Conservation (phyloP, 139 green algal species). For the Protoeuglena noctilucae region DNA sequence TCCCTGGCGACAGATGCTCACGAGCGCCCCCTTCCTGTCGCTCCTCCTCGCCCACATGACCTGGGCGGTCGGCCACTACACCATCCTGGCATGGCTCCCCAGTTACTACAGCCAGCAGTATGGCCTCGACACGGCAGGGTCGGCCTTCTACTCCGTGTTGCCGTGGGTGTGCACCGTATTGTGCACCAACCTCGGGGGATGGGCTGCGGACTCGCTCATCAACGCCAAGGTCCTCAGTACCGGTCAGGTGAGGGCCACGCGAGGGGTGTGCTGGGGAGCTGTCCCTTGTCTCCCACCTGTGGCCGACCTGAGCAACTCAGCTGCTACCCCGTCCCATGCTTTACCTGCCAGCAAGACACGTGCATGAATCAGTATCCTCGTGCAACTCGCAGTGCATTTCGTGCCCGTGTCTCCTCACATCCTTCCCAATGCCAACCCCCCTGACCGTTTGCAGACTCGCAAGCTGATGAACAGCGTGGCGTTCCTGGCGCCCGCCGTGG, state of each 20-base stretch:
- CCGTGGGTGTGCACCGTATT: slow-evolving; percentile 44
- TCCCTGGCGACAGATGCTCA: slow-evolving; percentile 31
- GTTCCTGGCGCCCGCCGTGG: slow-evolving; percentile 34
- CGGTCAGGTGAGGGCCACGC: not conserved
- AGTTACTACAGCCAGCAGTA: slow-evolving; percentile 50
- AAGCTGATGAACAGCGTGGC: slow-evolving; percentile 51
- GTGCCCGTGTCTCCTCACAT: too few relatives aligned
- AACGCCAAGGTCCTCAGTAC: too few relatives aligned
- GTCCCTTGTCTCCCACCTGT: too few relatives aligned
- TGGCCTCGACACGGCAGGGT: slow-evolving; percentile 32
- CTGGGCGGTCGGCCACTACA: slow-evolving; percentile 28
- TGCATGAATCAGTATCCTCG: too few relatives aligned
- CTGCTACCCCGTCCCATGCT: too few relatives aligned
- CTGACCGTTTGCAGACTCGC: too few relatives aligned
- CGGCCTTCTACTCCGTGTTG: slow-evolving; percentile 34
- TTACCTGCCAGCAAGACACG: too few relatives aligned
- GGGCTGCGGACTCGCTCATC: slow-evolving; percentile 40
- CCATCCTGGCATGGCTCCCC: slow-evolving; percentile 47
- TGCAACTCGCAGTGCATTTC: too few relatives aligned
- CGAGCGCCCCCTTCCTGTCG: slow-evolving; percentile 26
- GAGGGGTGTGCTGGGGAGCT: too few relatives aligned
- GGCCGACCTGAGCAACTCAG: too few relatives aligned
- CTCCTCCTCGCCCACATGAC: slow-evolving; percentile 27
- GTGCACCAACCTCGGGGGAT: slow-evolving; percentile 40
- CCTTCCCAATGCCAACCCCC: too few relatives aligned